Percentiles rank a stretch among this genome's conserved stretches.
Conservation (phyloP, 495 filamentous ascomycete species). For the Neurospora sp. region DNA sequence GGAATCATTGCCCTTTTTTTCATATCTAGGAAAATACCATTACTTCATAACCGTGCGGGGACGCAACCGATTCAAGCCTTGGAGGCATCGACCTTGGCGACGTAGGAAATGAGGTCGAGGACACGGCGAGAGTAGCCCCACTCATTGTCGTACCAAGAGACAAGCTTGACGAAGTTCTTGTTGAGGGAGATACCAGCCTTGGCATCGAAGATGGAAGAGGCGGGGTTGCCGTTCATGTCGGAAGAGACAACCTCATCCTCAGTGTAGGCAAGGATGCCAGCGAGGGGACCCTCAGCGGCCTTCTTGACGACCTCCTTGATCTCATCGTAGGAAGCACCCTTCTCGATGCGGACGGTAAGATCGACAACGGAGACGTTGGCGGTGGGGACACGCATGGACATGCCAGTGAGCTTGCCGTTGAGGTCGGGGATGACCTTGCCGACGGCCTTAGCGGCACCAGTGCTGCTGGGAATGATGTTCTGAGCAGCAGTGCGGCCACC, state of each 20-base stretch:
- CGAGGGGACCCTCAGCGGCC: conserved; percentile 66
- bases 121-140: conserved; percentile 98
- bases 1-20: neutral
- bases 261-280: conserved; percentile 85
- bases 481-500: conserved; percentile 96
- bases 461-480: conserved; percentile 99
- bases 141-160: conserved; percentile 89
- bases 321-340: conserved; percentile 76
- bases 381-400: conserved; percentile 98
- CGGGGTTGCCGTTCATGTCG: conserved; percentile 82
- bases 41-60: conserved; percentile 8
- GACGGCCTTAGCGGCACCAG: conserved; percentile 98
- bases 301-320: conserved; percentile 92
- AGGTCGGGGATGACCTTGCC: conserved; percentile 96
- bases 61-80: conserved; percentile 25
- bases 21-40: neutral
- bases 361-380: conserved; percentile 99
- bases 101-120: conserved; percentile 87
- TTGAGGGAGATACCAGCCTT: conserved; percentile 99
- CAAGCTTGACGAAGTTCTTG: conserved; percentile 96
- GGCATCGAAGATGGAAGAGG: conserved; percentile 98
- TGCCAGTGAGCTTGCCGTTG: conserved; percentile 99
- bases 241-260: conserved; percentile 95
- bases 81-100: conserved; percentile 70
- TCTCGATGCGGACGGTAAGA: conserved; percentile 89